These are phyloP conservation scores for Suhomyces bribrorum DNA, from an alignment of 1,139 yeast genomes.

Conservation along the genomic window DNA sequence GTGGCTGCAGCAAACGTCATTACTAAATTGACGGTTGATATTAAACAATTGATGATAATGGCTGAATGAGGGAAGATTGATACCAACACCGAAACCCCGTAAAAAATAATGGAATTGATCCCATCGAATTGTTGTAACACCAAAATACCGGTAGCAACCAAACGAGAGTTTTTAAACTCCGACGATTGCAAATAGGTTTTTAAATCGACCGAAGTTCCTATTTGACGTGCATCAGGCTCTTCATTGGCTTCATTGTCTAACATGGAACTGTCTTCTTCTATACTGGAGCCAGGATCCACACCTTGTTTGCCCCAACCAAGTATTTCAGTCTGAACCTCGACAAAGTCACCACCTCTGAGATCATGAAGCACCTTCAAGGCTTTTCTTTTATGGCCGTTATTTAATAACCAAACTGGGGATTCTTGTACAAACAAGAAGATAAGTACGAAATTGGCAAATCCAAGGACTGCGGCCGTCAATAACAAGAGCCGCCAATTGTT, in stretches of 20 bases:
- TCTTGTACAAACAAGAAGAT: constrained; percentile 57
- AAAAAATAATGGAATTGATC: constrained; percentile 85
- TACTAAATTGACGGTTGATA: constrained; percentile 69
- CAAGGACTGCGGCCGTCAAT: constrained; percentile 57
- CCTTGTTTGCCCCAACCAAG: constrained; percentile 31
- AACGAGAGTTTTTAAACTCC: constrained; percentile 56
- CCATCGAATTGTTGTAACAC: constrained; percentile 93
- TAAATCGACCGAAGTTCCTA: constrained; percentile 16
- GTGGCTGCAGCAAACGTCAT: constrained; percentile 75
- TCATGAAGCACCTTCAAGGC: constrained; percentile 40
- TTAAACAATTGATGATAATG: constrained; percentile 67
- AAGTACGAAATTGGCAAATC: constrained; percentile 47
- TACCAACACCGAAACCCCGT: constrained; percentile 82
- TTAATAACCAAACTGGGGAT: constrained; percentile 79
- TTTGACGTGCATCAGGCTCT: constrained; percentile 8
- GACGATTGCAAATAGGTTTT: constrained; percentile 51
- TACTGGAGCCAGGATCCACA: constrained; percentile 2
- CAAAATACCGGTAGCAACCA: constrained; percentile 72
- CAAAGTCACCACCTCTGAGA: constrained; percentile 45
- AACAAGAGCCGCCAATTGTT: constrained; percentile 73
- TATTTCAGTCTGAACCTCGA: constrained; percentile 39
- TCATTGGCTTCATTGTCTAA: constrained; percentile 22
- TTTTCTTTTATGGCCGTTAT: constrained; percentile 32
- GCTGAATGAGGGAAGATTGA: constrained; percentile 70
- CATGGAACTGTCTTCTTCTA: constrained; percentile 7